These are phyloP conservation scores for Chrysoporthe puriensis DNA, from an alignment of 2,329 filamentous ascomycete genomes.

Conservation along the genomic window DNA sequence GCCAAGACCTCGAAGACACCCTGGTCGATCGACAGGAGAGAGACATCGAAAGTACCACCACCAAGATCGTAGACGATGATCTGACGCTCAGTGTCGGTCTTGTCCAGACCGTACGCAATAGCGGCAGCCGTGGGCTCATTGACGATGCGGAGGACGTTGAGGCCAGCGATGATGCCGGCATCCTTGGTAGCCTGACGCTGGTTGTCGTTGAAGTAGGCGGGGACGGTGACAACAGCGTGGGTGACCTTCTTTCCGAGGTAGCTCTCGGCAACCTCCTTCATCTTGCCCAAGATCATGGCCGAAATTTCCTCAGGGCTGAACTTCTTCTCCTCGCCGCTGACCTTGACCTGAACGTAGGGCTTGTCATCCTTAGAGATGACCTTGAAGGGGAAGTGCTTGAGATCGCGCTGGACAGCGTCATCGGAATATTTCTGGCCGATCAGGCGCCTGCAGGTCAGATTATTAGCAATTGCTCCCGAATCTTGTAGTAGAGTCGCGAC, in stretches of 20 bases:
- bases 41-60: constrained; percentile 94
- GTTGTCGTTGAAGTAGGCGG: constrained; percentile 98
- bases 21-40: constrained; percentile 86
- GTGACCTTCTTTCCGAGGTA: constrained; percentile 83
- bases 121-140: constrained; percentile 96
- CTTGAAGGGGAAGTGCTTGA: constrained; percentile 99
- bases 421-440: constrained; percentile 84
- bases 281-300: constrained; percentile 81
- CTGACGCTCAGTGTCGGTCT: constrained; percentile 81
- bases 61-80: constrained; percentile 93
- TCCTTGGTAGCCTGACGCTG: constrained; percentile 97
- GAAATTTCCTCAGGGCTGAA: constrained; percentile 83
- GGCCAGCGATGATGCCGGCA: constrained; percentile 86
- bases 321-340: constrained; percentile 65
- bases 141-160: constrained; percentile 94
- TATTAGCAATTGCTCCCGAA: neutral
- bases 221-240: constrained; percentile 90
- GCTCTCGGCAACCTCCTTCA: constrained; percentile 81
- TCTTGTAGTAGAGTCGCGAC: neutral
- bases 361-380: constrained; percentile 88
- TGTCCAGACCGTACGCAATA: constrained; percentile 91
- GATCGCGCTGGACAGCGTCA: constrained; percentile 86
- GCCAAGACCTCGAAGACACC: constrained; percentile 94
- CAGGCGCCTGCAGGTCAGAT: constrained; percentile 62
- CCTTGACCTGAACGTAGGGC: constrained; percentile 78